Conservation (phyloP, 768 basidiomycete species). For the Baorangia bicolor region DNA sequence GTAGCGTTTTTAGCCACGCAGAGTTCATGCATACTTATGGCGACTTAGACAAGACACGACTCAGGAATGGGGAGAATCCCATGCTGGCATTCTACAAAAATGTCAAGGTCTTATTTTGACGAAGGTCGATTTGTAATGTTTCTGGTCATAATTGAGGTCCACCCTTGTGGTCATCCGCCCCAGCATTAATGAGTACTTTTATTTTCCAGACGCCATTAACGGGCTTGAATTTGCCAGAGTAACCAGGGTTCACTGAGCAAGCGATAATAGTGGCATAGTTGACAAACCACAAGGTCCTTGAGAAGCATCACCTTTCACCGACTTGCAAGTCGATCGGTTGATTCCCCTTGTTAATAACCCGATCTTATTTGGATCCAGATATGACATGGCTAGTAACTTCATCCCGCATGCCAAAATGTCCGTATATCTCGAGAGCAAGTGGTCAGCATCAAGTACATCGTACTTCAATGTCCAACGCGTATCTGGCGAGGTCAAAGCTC, state of each 20-base stretch:
- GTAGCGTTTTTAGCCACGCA: conserved; percentile 80
- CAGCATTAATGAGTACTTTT: background rate
- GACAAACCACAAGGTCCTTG: background rate
- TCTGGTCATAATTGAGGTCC: background rate
- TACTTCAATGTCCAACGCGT: background rate
- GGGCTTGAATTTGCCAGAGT: background rate
- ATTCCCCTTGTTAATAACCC: background rate
- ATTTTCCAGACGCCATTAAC: background rate
- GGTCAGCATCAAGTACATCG: background rate
- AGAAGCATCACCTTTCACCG: background rate
- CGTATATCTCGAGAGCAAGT: background rate
- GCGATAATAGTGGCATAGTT: background rate
- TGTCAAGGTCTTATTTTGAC: conserved; percentile 87
- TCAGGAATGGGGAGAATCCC: conserved; percentile 85
- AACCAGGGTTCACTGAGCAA: background rate
- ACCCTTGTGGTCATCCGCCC: background rate
- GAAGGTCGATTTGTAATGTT: background rate
- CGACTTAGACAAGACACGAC: conserved; percentile 64
- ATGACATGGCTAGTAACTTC: background rate
- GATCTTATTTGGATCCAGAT: background rate
- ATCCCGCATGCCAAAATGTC: background rate
- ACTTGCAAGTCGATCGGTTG: background rate
- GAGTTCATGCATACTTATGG: conserved; percentile 89
- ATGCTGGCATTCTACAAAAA: conserved; percentile 89
- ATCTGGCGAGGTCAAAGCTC: background rate